phyloP scores from a whole-genome alignment of 768 basidiomycete species.

The Rhizopogon rudus region DNA sequence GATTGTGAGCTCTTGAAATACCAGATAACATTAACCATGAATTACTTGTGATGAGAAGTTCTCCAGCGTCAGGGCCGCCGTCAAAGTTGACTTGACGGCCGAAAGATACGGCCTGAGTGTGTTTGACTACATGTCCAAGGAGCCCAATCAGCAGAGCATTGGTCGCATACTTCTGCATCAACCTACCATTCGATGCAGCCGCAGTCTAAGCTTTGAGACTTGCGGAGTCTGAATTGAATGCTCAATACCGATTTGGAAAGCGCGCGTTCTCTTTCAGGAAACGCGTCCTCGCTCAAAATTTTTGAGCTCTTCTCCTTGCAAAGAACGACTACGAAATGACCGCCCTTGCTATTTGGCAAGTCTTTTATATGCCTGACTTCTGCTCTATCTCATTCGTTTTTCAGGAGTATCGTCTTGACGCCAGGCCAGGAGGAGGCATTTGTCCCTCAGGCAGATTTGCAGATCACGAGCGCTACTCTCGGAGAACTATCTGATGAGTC shows the following conservation, averaged over 20 bases:
- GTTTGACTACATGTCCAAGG: conserved; percentile 64
- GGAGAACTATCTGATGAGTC: conserved; percentile 63
- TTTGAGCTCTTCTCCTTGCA: conserved; percentile 12
- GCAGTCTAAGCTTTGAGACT: conserved; percentile 2
- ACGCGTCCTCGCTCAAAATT: conserved; percentile 9
- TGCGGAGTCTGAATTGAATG: conserved; percentile 42
- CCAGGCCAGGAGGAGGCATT: conserved; percentile 56
- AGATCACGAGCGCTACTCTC: conserved; percentile 79
- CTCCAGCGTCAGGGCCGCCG: conserved; percentile 95
- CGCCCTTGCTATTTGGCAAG: conserved; percentile 65
- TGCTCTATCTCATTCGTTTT: conserved; percentile 6
- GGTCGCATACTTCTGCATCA: not conserved
- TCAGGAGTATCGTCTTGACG: conserved; percentile 57
- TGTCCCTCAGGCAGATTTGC: conserved; percentile 60
- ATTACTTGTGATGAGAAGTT: conserved; percentile 95
- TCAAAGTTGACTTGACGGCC: conserved; percentile 92
- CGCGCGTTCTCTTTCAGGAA: conserved; percentile 4
- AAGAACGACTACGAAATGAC: conserved; percentile 37
- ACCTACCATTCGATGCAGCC: conserved; percentile 43
- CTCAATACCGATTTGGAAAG: not conserved
- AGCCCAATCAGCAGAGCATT: conserved; percentile 6
- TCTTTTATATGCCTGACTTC: conserved; percentile 9
- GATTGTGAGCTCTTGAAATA: conserved; percentile 13
- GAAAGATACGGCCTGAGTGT: conserved; percentile 93
- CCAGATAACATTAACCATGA: conserved; percentile 4